Base-by-base conservation (phyloP, 1,139 yeast species). In the Suhomyces atakaporum region DNA sequence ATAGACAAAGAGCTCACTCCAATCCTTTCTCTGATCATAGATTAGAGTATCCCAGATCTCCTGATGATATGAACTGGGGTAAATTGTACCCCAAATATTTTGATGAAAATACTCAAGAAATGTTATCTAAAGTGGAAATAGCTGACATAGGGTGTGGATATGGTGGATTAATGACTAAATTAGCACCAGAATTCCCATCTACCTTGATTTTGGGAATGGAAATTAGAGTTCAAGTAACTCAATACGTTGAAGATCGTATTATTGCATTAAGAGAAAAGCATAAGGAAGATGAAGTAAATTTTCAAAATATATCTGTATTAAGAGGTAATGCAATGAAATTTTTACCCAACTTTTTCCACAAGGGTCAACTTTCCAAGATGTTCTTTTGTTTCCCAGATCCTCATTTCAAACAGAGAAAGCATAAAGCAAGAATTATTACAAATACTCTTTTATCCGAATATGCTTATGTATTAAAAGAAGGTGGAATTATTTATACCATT, bases 371-470 rank as follows among this genome's bases (percentile, higher is more conserved):
- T 36, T 79, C 83, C 25, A 92, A 92, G 69, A 86, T 92, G 79
- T 92, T 92, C 63, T 92, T 94, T 68, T 94, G 98, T 63, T 92
- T 92, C 75, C 99, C 99, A 13, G 99, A 92, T 63, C 99, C 99
- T 10, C 98, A 94, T 62, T 92, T 92, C 71, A 92, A 92, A 58
- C 96, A 88, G 61, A 77, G 98, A 54, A 92, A 92, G 60, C 98
- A 94, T 64, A 92, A 92, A 69, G 97, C 97, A 7, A 77, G 99
- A 69, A 92, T 92, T 53, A 79, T 92, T 47, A 90, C 98, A 42
- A 82, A 80, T 43, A 92, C 97, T 1, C 68, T 92, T 44, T 71
- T 89, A 40, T 78, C 94, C 23, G 98, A 92, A 60, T 92, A 92
- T 56, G 98, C 98, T 3, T 94, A 79, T 56, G 95, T 84, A 7